Base-by-base conservation (phyloP, 495 filamentous ascomycete species). In the Aspergillus sclerotiicarbonarius region DNA sequence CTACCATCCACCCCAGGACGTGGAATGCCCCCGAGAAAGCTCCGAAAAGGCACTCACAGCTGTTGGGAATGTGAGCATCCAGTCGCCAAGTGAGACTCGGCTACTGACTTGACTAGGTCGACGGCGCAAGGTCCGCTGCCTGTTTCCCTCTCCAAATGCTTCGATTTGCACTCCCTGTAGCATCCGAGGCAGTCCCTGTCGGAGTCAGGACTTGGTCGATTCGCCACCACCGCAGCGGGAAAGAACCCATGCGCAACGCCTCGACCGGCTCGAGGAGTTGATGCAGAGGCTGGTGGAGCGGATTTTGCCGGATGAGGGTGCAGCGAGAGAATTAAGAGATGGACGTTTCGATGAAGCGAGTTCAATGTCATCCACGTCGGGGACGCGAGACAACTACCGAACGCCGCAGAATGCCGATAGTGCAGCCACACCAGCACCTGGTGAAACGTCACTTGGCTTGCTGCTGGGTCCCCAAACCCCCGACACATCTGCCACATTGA, bases 31-130 rank as follows among this genome's bases (percentile, higher is more conserved):
- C 49, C 12, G 9, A 33, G 49, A 16, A 51, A 35, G 16, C 31
- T 35, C 31, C 25, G 49, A 12, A 51, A 51, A 32, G 49, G 49
- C 21, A 51, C 49, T 10, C 49, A 51, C 30, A 51, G 49, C n/a
- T 51, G 49, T 15, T 51, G 49, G 49, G 25, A 51, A 51, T 51
- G 49, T 51, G 16, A 33, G 49, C 25, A 0, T 5, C 49, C 10
- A n/a, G 8, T 7, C 20, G 47, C 6, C 47, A 18, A 50, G n/a
- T n/a, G n/a, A n/a, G n/a, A n/a, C n/a, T n/a, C n/a, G n/a, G n/a
- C n/a, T n/a, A n/a, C n/a, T n/a, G n/a, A n/a, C n/a, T n/a, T n/a
- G n/a, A 7, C 1, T n/a, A 51, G 49, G 49, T 51, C 21, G 49
- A 19, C 25, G 49, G n/a, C 49, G 49, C 29, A 51, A 51, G 30